These are phyloP conservation scores for Tricholoma bakamatsutake DNA, from an alignment of 768 basidiomycete genomes.

Conservation along the genomic window DNA sequence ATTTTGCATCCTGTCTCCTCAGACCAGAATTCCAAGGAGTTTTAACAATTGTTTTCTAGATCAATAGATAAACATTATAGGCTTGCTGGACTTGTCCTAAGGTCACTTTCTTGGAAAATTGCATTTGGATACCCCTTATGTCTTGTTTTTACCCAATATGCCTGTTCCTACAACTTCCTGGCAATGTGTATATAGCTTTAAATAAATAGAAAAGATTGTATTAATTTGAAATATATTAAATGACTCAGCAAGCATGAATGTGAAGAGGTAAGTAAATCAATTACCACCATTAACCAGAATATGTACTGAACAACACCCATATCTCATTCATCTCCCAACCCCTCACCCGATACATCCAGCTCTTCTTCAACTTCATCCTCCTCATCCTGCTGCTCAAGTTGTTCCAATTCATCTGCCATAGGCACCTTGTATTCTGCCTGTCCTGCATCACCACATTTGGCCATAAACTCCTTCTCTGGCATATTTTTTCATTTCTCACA, in stretches of 20 bases:
- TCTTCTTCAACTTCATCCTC: neutral
- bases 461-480: too few species aligned
- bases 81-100: neutral
- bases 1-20: neutral
- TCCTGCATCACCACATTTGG: neutral
- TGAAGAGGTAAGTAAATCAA: neutral
- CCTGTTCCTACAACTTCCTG: neutral
- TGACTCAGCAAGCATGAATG: neutral
- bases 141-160: too few species aligned
- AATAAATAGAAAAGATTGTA: too few species aligned
- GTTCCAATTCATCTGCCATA: slow-evolving; percentile 11
- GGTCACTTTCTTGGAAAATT: neutral
- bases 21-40: neutral
- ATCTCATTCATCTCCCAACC: neutral
- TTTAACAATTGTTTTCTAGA: neutral
- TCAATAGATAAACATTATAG: neutral
- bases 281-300: neutral
- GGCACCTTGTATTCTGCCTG: too few species aligned
- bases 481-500: slow-evolving; percentile 10
- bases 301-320: neutral
- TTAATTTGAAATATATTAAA: neutral
- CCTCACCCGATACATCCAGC: neutral
- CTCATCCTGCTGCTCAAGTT: neutral
- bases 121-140: neutral
- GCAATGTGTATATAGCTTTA: neutral